phyloP scores from a whole-genome alignment of 108 stramenopile species.

The Cyclotella kingstonii region DNA sequence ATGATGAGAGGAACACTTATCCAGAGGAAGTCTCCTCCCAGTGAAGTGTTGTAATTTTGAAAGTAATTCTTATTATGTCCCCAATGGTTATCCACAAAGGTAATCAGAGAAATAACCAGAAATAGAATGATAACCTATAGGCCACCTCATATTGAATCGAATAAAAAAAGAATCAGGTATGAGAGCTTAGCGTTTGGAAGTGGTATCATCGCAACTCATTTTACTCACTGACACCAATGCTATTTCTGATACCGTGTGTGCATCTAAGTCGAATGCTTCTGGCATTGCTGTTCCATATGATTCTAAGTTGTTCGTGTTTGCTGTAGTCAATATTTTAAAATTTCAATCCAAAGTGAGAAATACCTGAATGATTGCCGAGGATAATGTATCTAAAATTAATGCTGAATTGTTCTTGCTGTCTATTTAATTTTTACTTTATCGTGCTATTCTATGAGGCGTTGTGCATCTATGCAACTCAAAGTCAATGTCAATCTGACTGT shows the following conservation, averaged over 20 bases:
- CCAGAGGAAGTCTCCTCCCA: conserved; percentile 1
- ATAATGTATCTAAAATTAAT: no score
- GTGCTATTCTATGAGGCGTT: no score
- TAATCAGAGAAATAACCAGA: no score
- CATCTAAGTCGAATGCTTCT: background rate
- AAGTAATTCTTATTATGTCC: background rate
- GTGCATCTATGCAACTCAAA: conserved; percentile 39
- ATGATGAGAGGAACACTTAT: conserved; percentile 1
- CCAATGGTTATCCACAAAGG: background rate
- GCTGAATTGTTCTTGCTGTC: no score
- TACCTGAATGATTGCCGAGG: no score
- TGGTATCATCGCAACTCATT: no score
- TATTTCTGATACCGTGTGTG: conserved; percentile 46
- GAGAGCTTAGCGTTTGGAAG: no score
- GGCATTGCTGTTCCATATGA: background rate
- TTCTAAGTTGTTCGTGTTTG: background rate
- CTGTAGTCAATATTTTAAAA: no score
- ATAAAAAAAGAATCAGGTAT: no score
- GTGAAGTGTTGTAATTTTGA: background rate
- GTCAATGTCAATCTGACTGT: conserved; percentile 23
- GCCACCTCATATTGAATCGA: no score
- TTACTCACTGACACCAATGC: conserved; percentile 35
- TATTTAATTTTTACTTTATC: no score
- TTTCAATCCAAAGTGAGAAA: background rate
- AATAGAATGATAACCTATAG: no score